Evolutionary conservation across 257 asterid genomes (phyloP), one percentile per base, ranked within the genome.

Genomic region (Salvia miltiorrhiza): DNA sequence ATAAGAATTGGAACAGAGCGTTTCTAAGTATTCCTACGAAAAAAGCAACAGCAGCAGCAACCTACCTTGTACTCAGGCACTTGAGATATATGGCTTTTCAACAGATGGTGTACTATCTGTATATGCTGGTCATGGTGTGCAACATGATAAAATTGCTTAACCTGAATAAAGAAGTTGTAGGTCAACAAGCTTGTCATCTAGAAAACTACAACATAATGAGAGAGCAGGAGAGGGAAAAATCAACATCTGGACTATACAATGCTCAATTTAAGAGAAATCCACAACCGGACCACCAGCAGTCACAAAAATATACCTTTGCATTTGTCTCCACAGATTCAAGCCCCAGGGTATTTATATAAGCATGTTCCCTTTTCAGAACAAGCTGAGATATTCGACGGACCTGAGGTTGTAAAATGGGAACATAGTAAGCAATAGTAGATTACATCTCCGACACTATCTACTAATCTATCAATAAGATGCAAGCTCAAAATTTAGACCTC

Each of bases 351-450:
- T 94, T 95, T 66, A 94, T 79, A 77, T 81, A 91, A 16, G 71
- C 88, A 82, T 89, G 89, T 65, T 94, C 99, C 81, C 88, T 87
- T 80, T 85, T 83, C 62, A 94, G 69, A 68, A 94, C 91, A 66
- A 94, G 93, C 77, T 89, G 99, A 49, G 96, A 91, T 68, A 94
- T 67, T 67, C 96, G 90, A 17, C 97, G 93, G 70, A 94, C 96
- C 99, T 94, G 91, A 76, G 68, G 71, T 71, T 41, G 30, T 71
- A 74, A 6, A 67, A 75, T 11, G 66, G 33, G 21, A 43, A 78
- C 35, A 37, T 37, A 44, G 70, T 65, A 59, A 54, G 57, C 14
- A 64, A n/a, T 37, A 72, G 61, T 50, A 23, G 35, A 60, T 35
- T 28, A 50, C 39, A 67, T 70, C 47, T 70, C 71, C 8, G 7